Evolutionary conservation across 1,139 yeast species (phyloP).

Genomic region (Pichia sp.): DNA sequence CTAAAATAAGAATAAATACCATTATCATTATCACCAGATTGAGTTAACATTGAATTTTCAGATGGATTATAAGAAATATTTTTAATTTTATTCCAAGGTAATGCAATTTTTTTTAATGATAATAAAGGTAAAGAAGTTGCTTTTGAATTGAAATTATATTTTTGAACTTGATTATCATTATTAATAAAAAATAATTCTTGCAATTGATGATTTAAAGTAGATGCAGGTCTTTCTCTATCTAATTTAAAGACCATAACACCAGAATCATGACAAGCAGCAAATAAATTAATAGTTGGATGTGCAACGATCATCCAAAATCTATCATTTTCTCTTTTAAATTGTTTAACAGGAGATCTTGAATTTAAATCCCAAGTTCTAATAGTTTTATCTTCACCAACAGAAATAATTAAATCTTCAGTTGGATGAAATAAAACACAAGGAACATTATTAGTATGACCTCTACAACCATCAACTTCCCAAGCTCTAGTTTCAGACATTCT

Average conservation of each 20-base stretch:
- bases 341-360: constrained; percentile 88
- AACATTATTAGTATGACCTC: constrained; percentile 95
- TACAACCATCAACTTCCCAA: constrained; percentile 98
- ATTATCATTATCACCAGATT: constrained; percentile 64
- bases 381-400: constrained; percentile 97
- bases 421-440: constrained; percentile 91
- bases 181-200: constrained; percentile 68
- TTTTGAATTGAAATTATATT: constrained; percentile 57
- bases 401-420: constrained; percentile 81
- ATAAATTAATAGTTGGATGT: constrained; percentile 85
- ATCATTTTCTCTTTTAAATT: constrained; percentile 89
- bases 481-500: constrained; percentile 97
- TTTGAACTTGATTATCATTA: constrained; percentile 80
- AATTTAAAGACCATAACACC: constrained; percentile 98
- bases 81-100: constrained; percentile 80
- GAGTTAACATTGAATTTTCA: constrained; percentile 79
- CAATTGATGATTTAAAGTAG: constrained; percentile 51
- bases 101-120: constrained; percentile 78
- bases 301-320: constrained; percentile 90
- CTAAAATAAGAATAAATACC: constrained; percentile 66
- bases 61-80: constrained; percentile 87
- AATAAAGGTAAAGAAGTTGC: constrained; percentile 69
- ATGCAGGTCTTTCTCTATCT: constrained; percentile 96
- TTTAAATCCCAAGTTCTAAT: constrained; percentile 96
- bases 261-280: constrained; percentile 94